These are phyloP conservation scores for Rhizopogon roseolus DNA, from an alignment of 768 basidiomycete species.

Conservation along the genomic window DNA sequence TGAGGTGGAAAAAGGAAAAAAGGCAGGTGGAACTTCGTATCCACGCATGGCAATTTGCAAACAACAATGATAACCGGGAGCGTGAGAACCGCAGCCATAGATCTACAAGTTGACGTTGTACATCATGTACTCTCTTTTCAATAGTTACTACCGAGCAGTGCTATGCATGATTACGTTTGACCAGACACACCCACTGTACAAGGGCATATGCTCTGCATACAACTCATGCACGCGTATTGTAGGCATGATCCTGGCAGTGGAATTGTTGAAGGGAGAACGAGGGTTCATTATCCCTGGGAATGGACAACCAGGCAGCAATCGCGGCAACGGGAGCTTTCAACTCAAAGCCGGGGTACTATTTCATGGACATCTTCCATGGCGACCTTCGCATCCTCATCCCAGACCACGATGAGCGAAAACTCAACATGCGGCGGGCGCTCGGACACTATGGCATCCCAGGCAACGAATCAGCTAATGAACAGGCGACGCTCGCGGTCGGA, in stretches of 20 bases:
- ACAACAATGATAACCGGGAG: no score
- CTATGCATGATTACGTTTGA: no score
- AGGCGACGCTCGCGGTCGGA: background rate
- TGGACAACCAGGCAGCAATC: slow-evolving; percentile 11
- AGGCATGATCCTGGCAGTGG: no score
- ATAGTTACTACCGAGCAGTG: no score
- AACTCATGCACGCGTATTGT: background rate
- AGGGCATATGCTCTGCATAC: no score
- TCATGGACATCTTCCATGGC: background rate
- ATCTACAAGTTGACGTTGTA: no score
- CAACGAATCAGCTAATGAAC: background rate
- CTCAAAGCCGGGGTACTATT: background rate
- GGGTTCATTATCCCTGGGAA: background rate
- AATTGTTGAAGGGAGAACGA: slow-evolving; percentile 9
- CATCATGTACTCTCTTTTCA: no score
- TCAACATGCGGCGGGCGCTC: background rate
- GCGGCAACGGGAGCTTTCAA: background rate
- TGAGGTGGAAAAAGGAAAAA: no score
- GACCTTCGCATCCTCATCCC: slow-evolving; percentile 2
- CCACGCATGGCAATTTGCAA: no score
- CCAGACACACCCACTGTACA: no score
- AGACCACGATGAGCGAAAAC: background rate
- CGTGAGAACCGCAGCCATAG: no score
- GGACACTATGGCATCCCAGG: background rate
- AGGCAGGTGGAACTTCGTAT: no score